Evolutionary conservation across 768 basidiomycete genomes (phyloP).

Genomic region (Rhodotorula kratochvilovae): DNA sequence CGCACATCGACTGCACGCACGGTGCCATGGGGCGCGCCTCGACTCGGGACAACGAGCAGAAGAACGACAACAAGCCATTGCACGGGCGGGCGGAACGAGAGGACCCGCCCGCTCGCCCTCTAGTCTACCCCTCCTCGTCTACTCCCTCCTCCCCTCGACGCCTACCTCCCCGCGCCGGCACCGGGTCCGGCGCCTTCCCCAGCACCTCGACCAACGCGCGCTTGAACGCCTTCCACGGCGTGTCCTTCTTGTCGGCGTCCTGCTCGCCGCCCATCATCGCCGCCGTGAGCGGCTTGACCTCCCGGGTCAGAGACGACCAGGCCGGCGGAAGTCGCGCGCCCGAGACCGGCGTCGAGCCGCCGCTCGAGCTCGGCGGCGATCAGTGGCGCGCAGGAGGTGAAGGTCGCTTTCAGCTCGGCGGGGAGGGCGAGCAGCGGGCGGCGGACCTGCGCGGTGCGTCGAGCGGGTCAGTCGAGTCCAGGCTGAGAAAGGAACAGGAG

Average conservation of each 20-base stretch:
- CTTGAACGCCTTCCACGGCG: conserved; percentile 32
- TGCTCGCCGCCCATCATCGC: conserved; percentile 30
- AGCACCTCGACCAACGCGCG: conserved; percentile 22
- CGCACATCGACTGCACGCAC: too few relatives aligned
- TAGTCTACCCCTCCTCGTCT: not conserved
- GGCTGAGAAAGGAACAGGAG: too few relatives aligned
- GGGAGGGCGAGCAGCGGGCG: conserved; percentile 58
- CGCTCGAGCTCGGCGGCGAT: conserved; percentile 23
- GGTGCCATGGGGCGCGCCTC: too few relatives aligned
- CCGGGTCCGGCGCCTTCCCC: conserved; percentile 10
- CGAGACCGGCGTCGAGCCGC: conserved; percentile 3
- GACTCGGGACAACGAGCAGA: too few relatives aligned
- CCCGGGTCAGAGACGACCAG: not conserved
- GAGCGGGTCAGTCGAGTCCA: not conserved
- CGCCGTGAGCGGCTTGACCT: conserved; percentile 18
- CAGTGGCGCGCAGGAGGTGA: not conserved
- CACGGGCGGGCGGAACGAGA: too few relatives aligned
- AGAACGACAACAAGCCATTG: too few relatives aligned
- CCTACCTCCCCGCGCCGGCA: not conserved
- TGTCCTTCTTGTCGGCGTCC: conserved; percentile 27
- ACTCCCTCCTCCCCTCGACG: too few relatives aligned
- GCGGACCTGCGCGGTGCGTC: conserved; percentile 55
- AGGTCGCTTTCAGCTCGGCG: conserved; percentile 56
- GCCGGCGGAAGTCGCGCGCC: not conserved
- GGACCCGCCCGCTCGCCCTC: too few relatives aligned